phyloP scores from a whole-genome alignment of 768 basidiomycete genomes.

The Suillus discolor region DNA sequence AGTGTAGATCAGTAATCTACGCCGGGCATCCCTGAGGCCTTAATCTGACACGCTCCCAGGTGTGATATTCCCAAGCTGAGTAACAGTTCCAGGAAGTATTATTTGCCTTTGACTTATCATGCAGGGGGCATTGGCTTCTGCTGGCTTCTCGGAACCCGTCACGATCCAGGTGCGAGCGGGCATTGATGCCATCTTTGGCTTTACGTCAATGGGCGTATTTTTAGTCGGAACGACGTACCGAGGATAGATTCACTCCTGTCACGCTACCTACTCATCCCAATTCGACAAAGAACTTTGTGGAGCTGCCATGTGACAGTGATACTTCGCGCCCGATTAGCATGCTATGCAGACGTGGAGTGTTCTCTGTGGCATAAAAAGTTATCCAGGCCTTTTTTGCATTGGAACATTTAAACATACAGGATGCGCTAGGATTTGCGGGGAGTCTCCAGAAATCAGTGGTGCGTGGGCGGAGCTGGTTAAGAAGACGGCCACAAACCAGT shows the following conservation, averaged over 20 bases:
- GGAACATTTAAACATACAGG: slow-evolving; percentile 29
- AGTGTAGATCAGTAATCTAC: not conserved
- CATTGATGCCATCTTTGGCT: slow-evolving; percentile 67
- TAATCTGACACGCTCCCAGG: not conserved
- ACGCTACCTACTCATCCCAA: slow-evolving; percentile 35
- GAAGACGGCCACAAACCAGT: not conserved
- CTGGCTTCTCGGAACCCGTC: slow-evolving; percentile 46
- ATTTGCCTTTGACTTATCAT: slow-evolving; percentile 71
- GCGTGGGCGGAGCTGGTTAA: slow-evolving; percentile 9
- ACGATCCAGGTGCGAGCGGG: slow-evolving; percentile 84
- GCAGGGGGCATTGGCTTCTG: slow-evolving; percentile 79
- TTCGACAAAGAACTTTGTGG: slow-evolving; percentile 46
- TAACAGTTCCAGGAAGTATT: slow-evolving; percentile 65
- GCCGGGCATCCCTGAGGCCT: not conserved
- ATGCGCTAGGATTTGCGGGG: slow-evolving; percentile 9
- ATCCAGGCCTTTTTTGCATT: slow-evolving; percentile 51
- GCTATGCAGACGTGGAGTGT: slow-evolving; percentile 43
- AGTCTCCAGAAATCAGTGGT: not conserved
- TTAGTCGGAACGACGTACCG: slow-evolving; percentile 20
- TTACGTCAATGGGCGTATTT: not conserved
- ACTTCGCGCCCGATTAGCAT: slow-evolving; percentile 56
- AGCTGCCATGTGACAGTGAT: slow-evolving; percentile 65
- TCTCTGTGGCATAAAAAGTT: not conserved
- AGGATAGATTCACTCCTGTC: slow-evolving; percentile 8
- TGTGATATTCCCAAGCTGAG: slow-evolving; percentile 50